Evolutionary conservation across 768 basidiomycete genomes (phyloP).

Genomic region (Pulveroboletus sp.): DNA sequence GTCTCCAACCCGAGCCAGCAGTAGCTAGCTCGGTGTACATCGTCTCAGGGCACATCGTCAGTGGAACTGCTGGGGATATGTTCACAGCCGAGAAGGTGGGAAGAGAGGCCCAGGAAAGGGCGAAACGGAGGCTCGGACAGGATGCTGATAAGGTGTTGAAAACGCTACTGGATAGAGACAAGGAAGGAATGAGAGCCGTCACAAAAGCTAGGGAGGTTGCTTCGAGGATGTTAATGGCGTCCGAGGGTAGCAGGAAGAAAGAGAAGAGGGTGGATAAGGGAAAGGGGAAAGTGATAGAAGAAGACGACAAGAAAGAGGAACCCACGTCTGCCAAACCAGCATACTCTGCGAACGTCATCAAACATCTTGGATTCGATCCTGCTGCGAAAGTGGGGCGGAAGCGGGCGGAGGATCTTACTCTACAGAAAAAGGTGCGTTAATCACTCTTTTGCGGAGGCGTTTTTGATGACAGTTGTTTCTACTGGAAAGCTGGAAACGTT

Average conservation of each 20-base stretch:
- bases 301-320: slow-evolving; percentile 12
- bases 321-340: slow-evolving; percentile 36
- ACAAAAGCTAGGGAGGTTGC: slow-evolving; percentile 53
- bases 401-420: slow-evolving; percentile 34
- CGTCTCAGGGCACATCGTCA: slow-evolving; percentile 72
- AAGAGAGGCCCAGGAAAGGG: slow-evolving; percentile 72
- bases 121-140: slow-evolving; percentile 55
- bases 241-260: slow-evolving; percentile 12
- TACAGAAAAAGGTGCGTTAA: slow-evolving; percentile 54
- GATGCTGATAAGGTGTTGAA: slow-evolving; percentile 61
- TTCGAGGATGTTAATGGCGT: slow-evolving; percentile 23
- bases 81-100: slow-evolving; percentile 70
- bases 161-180: slow-evolving; percentile 57
- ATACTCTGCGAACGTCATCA: slow-evolving; percentile 65
- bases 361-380: slow-evolving; percentile 77
- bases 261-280: slow-evolving; percentile 16
- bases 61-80: slow-evolving; percentile 39
- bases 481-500: slow-evolving; percentile 49
- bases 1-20: slow-evolving; percentile 52
- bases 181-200: slow-evolving; percentile 62
- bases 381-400: slow-evolving; percentile 49
- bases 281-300: slow-evolving; percentile 6
- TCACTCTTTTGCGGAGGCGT: neutral
- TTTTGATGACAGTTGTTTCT: neutral
- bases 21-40: slow-evolving; percentile 62